Evolutionary conservation across 768 basidiomycete species (phyloP), one percentile per base, ranked within the genome.

Genomic region (Collybia sp.): DNA sequence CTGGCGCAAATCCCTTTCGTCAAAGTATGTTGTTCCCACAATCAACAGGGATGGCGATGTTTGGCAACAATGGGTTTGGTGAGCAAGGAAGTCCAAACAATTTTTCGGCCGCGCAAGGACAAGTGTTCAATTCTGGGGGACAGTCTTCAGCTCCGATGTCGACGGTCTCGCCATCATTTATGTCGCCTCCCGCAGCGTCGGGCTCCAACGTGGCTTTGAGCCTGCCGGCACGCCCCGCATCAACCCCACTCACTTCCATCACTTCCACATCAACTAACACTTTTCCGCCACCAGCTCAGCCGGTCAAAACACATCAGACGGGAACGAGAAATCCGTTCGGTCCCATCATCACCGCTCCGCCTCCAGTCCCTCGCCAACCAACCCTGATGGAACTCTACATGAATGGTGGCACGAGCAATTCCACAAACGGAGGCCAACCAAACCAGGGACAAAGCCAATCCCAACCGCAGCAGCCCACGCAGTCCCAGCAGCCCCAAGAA

Each of bases 321-420:
- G 95, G 96, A 19, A 90, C 91, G 6, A 83, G 82, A 54, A 99
- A 99, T 73, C 96, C 96, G 2, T 99, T 99, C 52, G 94, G 93
- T 5, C 78, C 80, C 25, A 79, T 88, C 3, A 71, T 77, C 5
- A 73, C 75, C 8, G 68, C 79, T 17, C 77, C 83, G 1, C 82
- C 87, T 12, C 72, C 76, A 6, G 71, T 88, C 19, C 87, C 89
- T 1, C 87, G 83, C 60, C 77, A 73, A 20, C 90, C 87, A 9
- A 92, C 89, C 1, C 68, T 97, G 57, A 79, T 88, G 65, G 88
- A 96, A 58, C 66, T 97, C 12, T 76, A 83, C 2, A 76, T 75
- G 67, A 77, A 79, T 9, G 52, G 64, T 13, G 68, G 65, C 37
- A 42, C 47, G 33, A 36, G 42, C 17, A 52, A 55, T 58, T 50